A percentile compares a stretch with the other conserved stretches of the same genome.
Evolutionary conservation across 305 asterid species (phyloP).

Genomic region (Rubia peregrina): DNA sequence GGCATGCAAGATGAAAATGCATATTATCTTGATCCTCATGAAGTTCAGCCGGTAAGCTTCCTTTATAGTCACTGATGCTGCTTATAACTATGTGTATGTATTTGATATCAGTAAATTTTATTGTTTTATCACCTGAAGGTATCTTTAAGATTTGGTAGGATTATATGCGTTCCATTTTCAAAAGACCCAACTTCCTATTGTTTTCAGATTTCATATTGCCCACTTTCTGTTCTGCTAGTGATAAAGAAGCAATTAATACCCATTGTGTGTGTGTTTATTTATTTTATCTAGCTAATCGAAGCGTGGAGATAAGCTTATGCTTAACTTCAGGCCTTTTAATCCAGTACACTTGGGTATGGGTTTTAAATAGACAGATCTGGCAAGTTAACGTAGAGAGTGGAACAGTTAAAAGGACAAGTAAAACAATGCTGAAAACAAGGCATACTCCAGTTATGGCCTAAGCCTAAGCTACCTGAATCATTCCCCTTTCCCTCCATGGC

Average conservation of each 20-base stretch:
- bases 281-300: neutral
- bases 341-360: neutral
- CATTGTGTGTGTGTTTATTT: neutral
- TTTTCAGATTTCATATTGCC: neutral
- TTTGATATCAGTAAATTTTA: neutral
- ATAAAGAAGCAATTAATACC: neutral
- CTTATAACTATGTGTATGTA: neutral
- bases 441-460: neutral
- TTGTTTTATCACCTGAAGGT: neutral
- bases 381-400: neutral
- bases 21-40: constrained; percentile 94
- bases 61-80: constrained; percentile 11
- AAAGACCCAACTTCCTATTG: neutral
- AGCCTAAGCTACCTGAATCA: neutral
- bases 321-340: neutral
- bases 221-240: neutral
- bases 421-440: neutral
- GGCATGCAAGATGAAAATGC: constrained; percentile 96
- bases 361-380: neutral
- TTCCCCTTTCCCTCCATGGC: neutral
- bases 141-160: neutral
- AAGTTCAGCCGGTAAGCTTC: constrained; percentile 75
- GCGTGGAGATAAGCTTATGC: neutral
- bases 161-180: neutral
- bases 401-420: neutral